These are phyloP conservation scores for Aspergillus piperis DNA, from an alignment of 2,329 filamentous ascomycete species.

Conservation along the genomic window DNA sequence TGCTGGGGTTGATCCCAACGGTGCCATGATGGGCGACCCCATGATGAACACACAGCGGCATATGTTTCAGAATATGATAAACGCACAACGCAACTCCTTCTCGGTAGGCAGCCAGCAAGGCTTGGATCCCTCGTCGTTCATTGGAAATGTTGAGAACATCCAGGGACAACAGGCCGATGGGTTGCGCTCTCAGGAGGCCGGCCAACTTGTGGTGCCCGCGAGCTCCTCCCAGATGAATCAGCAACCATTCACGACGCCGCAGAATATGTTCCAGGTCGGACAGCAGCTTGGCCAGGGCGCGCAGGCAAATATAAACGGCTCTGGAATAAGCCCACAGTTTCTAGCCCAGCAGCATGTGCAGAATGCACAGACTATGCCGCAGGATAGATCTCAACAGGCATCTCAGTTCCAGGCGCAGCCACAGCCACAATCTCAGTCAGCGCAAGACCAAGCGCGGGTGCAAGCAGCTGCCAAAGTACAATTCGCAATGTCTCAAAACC, in stretches of 20 bases:
- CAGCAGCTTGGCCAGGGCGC: slow-evolving; percentile 45
- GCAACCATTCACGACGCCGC: slow-evolving; percentile 42
- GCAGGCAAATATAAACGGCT: slow-evolving; percentile 39
- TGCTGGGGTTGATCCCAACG: slow-evolving; percentile 31
- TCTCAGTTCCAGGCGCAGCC: slow-evolving; percentile 37
- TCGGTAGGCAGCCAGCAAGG: slow-evolving; percentile 35
- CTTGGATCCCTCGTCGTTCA: slow-evolving; percentile 40
- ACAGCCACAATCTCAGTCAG: slow-evolving; percentile 33
- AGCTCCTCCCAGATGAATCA: slow-evolving; percentile 57
- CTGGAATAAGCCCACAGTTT: slow-evolving; percentile 42
- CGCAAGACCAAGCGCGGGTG: slow-evolving; percentile 43
- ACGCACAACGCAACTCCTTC: slow-evolving; percentile 42
- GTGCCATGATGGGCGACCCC: slow-evolving; percentile 38
- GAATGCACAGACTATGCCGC: slow-evolving; percentile 45
- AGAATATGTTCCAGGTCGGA: slow-evolving; percentile 43
- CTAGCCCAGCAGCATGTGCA: slow-evolving; percentile 47
- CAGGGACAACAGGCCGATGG: slow-evolving; percentile 63
- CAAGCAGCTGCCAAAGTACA: slow-evolving; percentile 50
- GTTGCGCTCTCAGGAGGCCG: slow-evolving; percentile 61
- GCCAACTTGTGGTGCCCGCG: slow-evolving; percentile 64
- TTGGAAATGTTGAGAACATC: slow-evolving; percentile 56
- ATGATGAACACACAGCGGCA: slow-evolving; percentile 45
- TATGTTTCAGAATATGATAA: slow-evolving; percentile 45
- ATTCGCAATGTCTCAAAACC: slow-evolving; percentile 49
- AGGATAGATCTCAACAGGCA: slow-evolving; percentile 44